These are phyloP conservation scores for Naumovozyma dairenensis DNA, from an alignment of 805 yeast species.

Conservation along the genomic window DNA sequence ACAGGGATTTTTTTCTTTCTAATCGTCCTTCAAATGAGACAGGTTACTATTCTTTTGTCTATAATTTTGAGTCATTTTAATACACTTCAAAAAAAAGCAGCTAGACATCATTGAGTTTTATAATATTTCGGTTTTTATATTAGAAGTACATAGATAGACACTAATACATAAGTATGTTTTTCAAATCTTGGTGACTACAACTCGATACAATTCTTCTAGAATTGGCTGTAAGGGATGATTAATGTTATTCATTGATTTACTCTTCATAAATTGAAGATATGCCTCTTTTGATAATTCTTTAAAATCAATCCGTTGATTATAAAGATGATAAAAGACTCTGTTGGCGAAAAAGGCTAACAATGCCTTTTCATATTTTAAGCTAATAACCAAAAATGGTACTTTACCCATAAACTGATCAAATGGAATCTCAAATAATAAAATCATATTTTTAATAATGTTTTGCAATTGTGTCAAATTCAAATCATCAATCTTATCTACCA, in stretches of 20 bases:
- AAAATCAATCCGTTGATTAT: constrained; percentile 22
- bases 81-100: too few species aligned
- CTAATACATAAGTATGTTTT: too few species aligned
- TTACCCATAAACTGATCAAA: constrained; percentile 19
- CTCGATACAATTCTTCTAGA: constrained; percentile 22
- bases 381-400: constrained; percentile 21
- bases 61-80: too few species aligned
- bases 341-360: constrained; percentile 27
- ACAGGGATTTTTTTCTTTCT: too few species aligned
- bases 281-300: constrained; percentile 16
- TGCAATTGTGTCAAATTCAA: constrained; percentile 26
- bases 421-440: constrained; percentile 27
- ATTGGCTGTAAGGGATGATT: constrained; percentile 22
- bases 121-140: too few species aligned
- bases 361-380: constrained; percentile 22
- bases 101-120: too few species aligned
- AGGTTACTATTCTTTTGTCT: too few species aligned
- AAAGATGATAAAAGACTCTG: constrained; percentile 25
- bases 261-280: constrained; percentile 12
- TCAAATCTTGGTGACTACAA: constrained; percentile 4
- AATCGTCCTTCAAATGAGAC: too few species aligned
- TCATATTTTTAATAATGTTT: constrained; percentile 29
- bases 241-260: constrained; percentile 13
- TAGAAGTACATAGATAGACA: too few species aligned
- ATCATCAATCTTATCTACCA: constrained; percentile 21